These are phyloP conservation scores for Backusella circina DNA, from an alignment of 192 early-diverging fungal genomes.

Conservation along the genomic window DNA sequence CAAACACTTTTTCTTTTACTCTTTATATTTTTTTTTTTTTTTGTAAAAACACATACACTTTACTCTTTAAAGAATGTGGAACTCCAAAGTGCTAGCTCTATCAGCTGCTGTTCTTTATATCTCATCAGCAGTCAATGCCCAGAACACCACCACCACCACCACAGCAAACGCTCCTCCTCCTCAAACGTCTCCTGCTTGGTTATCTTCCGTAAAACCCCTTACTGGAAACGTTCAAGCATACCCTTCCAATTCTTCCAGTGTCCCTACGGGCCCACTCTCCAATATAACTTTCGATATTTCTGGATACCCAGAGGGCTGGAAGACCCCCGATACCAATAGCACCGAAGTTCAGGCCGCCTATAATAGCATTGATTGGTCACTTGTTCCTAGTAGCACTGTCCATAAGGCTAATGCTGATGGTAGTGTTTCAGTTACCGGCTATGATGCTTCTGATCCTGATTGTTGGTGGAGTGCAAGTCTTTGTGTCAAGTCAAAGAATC, in stretches of 20 bases:
- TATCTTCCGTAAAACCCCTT: constrained; percentile 16
- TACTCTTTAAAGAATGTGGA: not conserved
- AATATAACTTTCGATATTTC: not conserved
- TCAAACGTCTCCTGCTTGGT: constrained; percentile 26
- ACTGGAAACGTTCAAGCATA: constrained; percentile 20
- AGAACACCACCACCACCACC: not conserved
- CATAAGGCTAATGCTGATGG: constrained; percentile 28
- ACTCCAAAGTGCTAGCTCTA: not conserved
- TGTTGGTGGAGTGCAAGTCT: constrained; percentile 35
- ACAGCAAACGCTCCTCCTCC: constrained; percentile 1
- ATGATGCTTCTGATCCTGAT: constrained; percentile 25
- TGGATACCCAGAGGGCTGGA: constrained; percentile 35
- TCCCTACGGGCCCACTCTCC: constrained; percentile 24
- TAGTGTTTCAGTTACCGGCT: constrained; percentile 29
- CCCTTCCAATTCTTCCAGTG: constrained; percentile 8
- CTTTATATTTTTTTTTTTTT: not conserved
- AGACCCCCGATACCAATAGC: constrained; percentile 34
- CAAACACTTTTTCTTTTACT: not conserved
- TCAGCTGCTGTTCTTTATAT: not conserved
- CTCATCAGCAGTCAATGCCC: not conserved
- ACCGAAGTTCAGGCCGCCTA: constrained; percentile 29
- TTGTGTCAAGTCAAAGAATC: constrained; percentile 29
- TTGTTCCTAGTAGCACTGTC: constrained; percentile 25
- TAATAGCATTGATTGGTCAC: constrained; percentile 33
- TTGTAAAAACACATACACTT: not conserved